These are phyloP conservation scores for Fusarium haematococcum DNA, from an alignment of 2,329 filamentous ascomycete species.

Conservation along the genomic window DNA sequence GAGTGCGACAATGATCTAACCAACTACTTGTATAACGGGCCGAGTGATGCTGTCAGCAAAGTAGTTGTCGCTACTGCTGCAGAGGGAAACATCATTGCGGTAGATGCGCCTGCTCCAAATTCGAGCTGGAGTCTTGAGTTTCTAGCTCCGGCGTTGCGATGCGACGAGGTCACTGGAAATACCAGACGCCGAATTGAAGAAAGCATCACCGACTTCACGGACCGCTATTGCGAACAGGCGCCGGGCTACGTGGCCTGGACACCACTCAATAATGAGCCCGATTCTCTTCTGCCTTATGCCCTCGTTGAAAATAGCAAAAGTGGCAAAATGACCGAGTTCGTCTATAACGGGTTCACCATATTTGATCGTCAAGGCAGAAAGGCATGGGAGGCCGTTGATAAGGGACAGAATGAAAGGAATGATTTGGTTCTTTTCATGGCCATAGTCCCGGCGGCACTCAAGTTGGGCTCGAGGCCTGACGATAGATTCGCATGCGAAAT, in stretches of 20 bases:
- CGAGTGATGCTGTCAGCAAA: background rate
- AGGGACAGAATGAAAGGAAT: background rate
- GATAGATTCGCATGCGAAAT: too few relatives aligned
- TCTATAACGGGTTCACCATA: background rate
- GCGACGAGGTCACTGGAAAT: background rate
- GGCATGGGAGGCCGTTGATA: background rate
- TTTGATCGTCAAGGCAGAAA: background rate
- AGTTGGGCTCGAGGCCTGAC: background rate
- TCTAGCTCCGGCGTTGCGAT: background rate
- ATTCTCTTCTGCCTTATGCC: background rate
- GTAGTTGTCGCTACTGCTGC: background rate
- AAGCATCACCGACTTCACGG: background rate
- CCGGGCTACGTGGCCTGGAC: background rate
- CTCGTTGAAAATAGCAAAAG: background rate
- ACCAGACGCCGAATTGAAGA: background rate
- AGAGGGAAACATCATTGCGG: background rate
- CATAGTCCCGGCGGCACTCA: background rate
- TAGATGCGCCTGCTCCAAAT: background rate
- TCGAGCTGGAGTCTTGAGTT: background rate
- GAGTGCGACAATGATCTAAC: background rate
- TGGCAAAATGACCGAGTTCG: background rate
- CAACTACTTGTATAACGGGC: background rate
- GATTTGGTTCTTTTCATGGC: background rate
- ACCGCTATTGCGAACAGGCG: background rate
- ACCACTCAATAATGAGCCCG: background rate